A percentile compares a stretch with the other conserved stretches of the same genome.
Conservation (phyloP, 768 basidiomycete genomes). For the Trametes cinnabarina region DNA sequence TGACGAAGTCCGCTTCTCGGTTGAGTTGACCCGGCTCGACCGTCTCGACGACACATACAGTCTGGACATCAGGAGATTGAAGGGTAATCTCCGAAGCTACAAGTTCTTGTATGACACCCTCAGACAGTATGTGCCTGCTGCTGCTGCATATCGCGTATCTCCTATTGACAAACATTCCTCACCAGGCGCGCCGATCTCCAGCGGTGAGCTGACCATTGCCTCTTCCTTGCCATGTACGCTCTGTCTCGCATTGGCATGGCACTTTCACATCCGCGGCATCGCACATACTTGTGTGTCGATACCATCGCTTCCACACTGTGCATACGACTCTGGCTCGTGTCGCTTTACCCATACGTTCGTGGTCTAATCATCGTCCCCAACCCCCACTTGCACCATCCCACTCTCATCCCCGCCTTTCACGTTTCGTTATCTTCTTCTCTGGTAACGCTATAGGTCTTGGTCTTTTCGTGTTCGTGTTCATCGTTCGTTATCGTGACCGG, state of each 20-base stretch:
- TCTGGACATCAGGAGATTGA: conserved; percentile 87
- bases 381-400: background rate
- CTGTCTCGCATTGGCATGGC: conserved; percentile 3
- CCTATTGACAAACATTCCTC: background rate
- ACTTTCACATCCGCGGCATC: conserved; percentile 2
- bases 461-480: conserved; percentile 1
- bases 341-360: background rate
- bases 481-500: background rate
- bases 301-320: conserved; percentile 9
- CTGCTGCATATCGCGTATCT: background rate
- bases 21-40: conserved; percentile 90
- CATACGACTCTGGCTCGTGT: conserved; percentile 11
- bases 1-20: conserved; percentile 94
- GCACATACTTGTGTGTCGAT: conserved; percentile 17
- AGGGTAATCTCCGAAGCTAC: conserved; percentile 91
- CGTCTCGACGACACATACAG: conserved; percentile 88
- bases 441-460: conserved; percentile 14
- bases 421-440: background rate
- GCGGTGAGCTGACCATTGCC: conserved; percentile 16
- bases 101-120: conserved; percentile 88
- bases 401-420: background rate
- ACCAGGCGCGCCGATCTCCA: conserved; percentile 29
- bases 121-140: conserved; percentile 66
- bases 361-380: conserved; percentile 5
- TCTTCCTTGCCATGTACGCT: background rate